A percentile compares a stretch with the other conserved stretches of the same genome.
These are phyloP conservation scores for Detonula confervacea DNA, from an alignment of 352 stramenopile species.

Conservation along the genomic window DNA sequence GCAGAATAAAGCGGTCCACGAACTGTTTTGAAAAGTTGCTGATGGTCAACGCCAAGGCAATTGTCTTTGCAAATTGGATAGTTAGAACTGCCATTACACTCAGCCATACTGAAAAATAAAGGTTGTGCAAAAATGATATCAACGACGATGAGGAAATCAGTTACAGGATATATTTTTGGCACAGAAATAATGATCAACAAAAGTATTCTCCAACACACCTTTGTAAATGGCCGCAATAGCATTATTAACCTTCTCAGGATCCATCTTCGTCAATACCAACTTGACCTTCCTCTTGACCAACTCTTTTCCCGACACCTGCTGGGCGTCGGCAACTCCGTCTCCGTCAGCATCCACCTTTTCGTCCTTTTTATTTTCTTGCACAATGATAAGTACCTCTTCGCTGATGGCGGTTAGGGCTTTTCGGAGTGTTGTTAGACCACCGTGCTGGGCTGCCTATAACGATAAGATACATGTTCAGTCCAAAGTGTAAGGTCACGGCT, in stretches of 20 bases:
- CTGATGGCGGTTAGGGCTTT: slow-evolving; percentile 59
- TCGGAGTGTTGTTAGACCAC: slow-evolving; percentile 59
- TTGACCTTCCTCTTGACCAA: slow-evolving; percentile 78
- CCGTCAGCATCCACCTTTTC: slow-evolving; percentile 73
- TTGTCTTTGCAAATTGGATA: slow-evolving; percentile 82
- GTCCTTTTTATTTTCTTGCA: slow-evolving; percentile 84
- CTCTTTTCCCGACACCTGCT: slow-evolving; percentile 69
- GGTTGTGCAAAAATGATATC: no score
- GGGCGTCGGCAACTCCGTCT: slow-evolving; percentile 72
- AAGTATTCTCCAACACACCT: slow-evolving; percentile 16
- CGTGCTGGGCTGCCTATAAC: slow-evolving; percentile 64
- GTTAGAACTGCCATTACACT: slow-evolving; percentile 84
- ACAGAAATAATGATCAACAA: neutral
- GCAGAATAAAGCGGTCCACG: slow-evolving; percentile 67
- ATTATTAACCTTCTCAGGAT: slow-evolving; percentile 79
- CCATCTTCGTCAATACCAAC: slow-evolving; percentile 82
- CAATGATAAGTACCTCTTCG: slow-evolving; percentile 72
- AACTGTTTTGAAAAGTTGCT: slow-evolving; percentile 77
- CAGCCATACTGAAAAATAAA: slow-evolving; percentile 71
- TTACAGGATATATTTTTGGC: no score
- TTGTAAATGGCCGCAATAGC: slow-evolving; percentile 77
- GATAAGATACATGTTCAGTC: neutral
- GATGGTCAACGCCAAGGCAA: slow-evolving; percentile 80
- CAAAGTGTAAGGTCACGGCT: no score
- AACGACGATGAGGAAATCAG: no score